Base-by-base conservation (phyloP, 768 basidiomycete species). In the Paxillus rubicundulus region DNA sequence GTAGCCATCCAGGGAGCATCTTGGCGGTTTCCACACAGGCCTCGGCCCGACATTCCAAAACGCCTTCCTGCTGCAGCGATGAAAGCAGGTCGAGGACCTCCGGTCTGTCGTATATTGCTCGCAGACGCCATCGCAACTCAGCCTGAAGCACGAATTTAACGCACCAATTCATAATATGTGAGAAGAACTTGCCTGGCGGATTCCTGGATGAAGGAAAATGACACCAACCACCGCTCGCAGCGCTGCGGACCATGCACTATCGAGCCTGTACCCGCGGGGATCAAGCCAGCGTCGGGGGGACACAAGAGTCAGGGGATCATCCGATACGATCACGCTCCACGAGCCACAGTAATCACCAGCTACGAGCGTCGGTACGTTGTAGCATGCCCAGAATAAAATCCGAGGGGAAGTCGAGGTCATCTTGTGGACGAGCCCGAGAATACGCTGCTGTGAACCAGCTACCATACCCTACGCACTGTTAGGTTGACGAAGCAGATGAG, bases 281-380 rank as follows among this genome's bases (percentile, higher is more conserved):
- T 89, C 86, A 37, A 89, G 69, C 90, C 89, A 92, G 16, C 89
- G 81, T 32, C 89, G 77, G 38, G 90, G 89, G 48, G 83, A 77
- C 14, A 83, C 56, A 57, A 79, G 70, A 42, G 65, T 70, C 74
- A 63, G 8, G 70, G 80, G 44, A 67, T 64, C 56, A 44, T 76
- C 69, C n/a, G 76, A 80, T 30, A 80, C 70, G 10, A 70, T 62
- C 34, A 87, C 81, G 2, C 80, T 77, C 87, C 86, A 89, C 20
- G 73, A 57, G 40, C 65, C 67, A 43, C 81, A 61, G 57, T 78
- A 76, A 17, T 72, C 70, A 0, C 82, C 77, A 2, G 82, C 78
- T 14, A 90, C 81, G 34, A 91, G 62, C 5, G 79, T 72, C 24
- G 82, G 65, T 13, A 71, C n/a, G 49, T 70, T 67, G 59, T 86